Conservation (phyloP, 2,329 filamentous ascomycete species). For the Fusarium vanettenii region DNA sequence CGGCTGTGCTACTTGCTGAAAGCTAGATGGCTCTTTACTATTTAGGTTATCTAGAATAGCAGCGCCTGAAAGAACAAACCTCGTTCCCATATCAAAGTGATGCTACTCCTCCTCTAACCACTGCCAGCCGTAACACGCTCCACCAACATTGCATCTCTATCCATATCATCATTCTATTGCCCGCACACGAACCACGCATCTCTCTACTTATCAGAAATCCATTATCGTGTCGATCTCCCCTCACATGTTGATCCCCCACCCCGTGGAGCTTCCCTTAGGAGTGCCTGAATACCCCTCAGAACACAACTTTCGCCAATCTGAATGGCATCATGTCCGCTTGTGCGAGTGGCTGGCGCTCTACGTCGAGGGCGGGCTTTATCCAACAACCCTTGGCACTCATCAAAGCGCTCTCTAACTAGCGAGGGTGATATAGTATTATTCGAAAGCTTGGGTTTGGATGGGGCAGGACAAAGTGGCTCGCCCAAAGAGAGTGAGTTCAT, state of each 20-base stretch:
- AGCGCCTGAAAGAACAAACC: background rate
- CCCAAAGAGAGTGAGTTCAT: background rate
- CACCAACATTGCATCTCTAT: background rate
- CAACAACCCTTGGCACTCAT: background rate
- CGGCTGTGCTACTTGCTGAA: background rate
- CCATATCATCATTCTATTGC: background rate
- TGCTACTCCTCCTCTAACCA: background rate
- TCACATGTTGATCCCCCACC: background rate
- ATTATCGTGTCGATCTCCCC: background rate
- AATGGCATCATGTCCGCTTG: background rate
- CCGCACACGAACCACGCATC: background rate
- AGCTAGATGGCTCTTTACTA: background rate
- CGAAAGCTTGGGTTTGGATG: background rate
- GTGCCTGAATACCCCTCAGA: background rate
- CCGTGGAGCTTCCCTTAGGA: background rate
- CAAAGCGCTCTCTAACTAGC: no score
- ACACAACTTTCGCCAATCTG: background rate
- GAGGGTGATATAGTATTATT: background rate
- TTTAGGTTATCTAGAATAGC: background rate
- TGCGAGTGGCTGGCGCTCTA: background rate
- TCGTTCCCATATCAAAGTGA: background rate
- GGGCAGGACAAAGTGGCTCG: constrained; percentile 1
- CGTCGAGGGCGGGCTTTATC: background rate
- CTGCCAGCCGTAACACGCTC: background rate
- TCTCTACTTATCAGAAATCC: background rate